phyloP scores from a whole-genome alignment of 1,139 yeast genomes.

The Kodamaea arcana region DNA sequence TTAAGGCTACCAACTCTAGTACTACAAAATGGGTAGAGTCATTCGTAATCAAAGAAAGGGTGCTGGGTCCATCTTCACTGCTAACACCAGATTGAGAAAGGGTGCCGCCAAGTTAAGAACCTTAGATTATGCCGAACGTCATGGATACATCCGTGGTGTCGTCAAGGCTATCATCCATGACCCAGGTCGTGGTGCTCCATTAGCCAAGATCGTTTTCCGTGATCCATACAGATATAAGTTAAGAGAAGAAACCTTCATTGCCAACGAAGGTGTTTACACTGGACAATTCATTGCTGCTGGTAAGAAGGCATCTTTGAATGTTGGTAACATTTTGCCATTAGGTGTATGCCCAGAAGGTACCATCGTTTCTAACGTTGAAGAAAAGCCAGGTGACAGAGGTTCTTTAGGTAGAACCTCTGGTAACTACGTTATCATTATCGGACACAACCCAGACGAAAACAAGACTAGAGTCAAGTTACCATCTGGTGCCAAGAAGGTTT shows the following conservation, averaged over 20 bases:
- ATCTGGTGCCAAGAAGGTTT: conserved; percentile 97
- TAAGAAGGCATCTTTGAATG: conserved; percentile 95
- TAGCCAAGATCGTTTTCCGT: conserved; percentile 98
- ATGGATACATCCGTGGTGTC: conserved; percentile 99
- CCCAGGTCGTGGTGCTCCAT: conserved; percentile 99
- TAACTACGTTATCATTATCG: conserved; percentile 97
- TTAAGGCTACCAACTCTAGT: conserved; percentile 8
- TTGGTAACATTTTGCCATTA: conserved; percentile 96
- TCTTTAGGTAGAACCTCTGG: conserved; percentile 99
- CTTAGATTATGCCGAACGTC: conserved; percentile 98
- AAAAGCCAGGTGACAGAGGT: conserved; percentile 99
- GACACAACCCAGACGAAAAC: conserved; percentile 98
- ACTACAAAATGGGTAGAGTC: conserved; percentile 62
- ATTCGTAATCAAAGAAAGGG: conserved; percentile 99
- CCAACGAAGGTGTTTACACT: conserved; percentile 99
- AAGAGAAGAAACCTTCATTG: conserved; percentile 98
- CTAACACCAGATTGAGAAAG: conserved; percentile 99
- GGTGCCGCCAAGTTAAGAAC: conserved; percentile 99
- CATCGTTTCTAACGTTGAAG: conserved; percentile 97
- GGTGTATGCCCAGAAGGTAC: conserved; percentile 99
- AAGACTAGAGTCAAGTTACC: conserved; percentile 98
- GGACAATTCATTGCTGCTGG: conserved; percentile 99
- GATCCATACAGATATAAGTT: conserved; percentile 98
- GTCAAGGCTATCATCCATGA: conserved; percentile 99
- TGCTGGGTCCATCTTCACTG: conserved; percentile 99